phyloP scores from a whole-genome alignment of 768 basidiomycete genomes.

The Pulveroboletus frians region DNA sequence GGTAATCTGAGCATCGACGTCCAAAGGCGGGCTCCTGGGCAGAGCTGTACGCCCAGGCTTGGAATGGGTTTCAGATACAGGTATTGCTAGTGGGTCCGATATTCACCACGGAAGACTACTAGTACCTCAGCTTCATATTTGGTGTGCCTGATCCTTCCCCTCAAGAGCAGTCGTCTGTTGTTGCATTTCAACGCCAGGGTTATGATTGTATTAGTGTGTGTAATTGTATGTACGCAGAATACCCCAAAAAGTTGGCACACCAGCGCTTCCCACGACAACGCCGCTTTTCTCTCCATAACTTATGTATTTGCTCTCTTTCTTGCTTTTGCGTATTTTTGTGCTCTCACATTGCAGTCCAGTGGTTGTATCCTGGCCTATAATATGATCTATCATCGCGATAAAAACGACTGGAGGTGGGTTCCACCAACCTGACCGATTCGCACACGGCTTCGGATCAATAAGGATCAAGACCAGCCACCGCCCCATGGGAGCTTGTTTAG shows the following conservation, averaged over 20 bases:
- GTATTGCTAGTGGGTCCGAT: slow-evolving; percentile 15
- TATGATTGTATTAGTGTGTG: slow-evolving; percentile 23
- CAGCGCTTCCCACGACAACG: slow-evolving; percentile 1
- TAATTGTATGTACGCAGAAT: slow-evolving; percentile 24
- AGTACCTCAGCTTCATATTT: slow-evolving; percentile 4
- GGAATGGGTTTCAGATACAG: slow-evolving; percentile 30
- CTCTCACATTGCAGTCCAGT: not conserved
- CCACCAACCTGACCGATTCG: not conserved
- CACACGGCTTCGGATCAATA: not conserved
- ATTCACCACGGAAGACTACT: not conserved
- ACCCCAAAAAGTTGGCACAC: slow-evolving; percentile 4
- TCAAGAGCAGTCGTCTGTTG: slow-evolving; percentile 2
- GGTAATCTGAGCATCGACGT: slow-evolving; percentile 48
- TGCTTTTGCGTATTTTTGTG: slow-evolving; percentile 8
- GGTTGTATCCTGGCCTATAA: not conserved
- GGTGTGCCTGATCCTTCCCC: not conserved
- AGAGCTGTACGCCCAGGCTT: slow-evolving; percentile 19
- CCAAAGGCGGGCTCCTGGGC: slow-evolving; percentile 25
- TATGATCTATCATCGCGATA: slow-evolving; percentile 1
- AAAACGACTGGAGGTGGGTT: not conserved
- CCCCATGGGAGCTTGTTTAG: not conserved
- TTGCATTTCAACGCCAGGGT: slow-evolving; percentile 9
- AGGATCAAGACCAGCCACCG: slow-evolving; percentile 5
- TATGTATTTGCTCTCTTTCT: slow-evolving; percentile 13
- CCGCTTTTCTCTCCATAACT: not conserved